phyloP scores from a whole-genome alignment of 139 green algal genomes.

The Micractinium conductrix region DNA sequence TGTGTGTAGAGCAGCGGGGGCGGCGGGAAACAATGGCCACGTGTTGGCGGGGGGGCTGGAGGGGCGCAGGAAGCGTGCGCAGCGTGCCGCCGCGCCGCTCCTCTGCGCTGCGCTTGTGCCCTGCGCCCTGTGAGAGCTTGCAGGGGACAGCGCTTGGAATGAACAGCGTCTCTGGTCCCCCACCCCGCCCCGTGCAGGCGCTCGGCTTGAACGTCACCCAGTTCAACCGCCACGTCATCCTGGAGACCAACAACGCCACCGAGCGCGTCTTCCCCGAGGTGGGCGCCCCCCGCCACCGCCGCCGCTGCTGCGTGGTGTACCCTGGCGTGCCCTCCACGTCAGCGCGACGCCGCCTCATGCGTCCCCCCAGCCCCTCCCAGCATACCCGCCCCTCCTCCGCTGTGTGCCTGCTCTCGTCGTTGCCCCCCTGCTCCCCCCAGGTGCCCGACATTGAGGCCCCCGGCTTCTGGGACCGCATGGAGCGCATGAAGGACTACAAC shows the following conservation, averaged over 20 bases:
- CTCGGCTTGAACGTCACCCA: constrained; percentile 94
- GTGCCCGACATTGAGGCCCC: constrained; percentile 86
- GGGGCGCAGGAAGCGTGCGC: too few relatives aligned
- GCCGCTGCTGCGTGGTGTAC: neutral
- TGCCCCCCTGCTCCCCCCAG: constrained; percentile 19
- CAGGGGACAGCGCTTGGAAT: too few relatives aligned
- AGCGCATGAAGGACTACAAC: constrained; percentile 88
- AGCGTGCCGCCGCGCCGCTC: too few relatives aligned
- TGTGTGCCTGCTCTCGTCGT: too few relatives aligned
- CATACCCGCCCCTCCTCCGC: neutral
- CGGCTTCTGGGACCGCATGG: constrained; percentile 86
- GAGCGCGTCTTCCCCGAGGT: constrained; percentile 96
- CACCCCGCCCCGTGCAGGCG: constrained; percentile 45
- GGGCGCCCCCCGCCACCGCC: neutral
- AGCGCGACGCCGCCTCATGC: neutral
- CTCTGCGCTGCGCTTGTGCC: too few relatives aligned
- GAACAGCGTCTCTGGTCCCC: too few relatives aligned
- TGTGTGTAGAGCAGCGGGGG: neutral
- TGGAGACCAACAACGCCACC: constrained; percentile 99
- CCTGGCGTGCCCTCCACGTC: neutral
- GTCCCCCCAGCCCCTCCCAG: neutral
- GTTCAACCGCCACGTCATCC: constrained; percentile 99
- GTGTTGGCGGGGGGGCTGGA: too few relatives aligned
- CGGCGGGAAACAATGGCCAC: too few relatives aligned
- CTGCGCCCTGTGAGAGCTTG: too few relatives aligned